Percentiles rank a stretch among this genome's conserved stretches.
phyloP scores from a whole-genome alignment of 768 basidiomycete genomes.

The Psilocybe tampanensis region DNA sequence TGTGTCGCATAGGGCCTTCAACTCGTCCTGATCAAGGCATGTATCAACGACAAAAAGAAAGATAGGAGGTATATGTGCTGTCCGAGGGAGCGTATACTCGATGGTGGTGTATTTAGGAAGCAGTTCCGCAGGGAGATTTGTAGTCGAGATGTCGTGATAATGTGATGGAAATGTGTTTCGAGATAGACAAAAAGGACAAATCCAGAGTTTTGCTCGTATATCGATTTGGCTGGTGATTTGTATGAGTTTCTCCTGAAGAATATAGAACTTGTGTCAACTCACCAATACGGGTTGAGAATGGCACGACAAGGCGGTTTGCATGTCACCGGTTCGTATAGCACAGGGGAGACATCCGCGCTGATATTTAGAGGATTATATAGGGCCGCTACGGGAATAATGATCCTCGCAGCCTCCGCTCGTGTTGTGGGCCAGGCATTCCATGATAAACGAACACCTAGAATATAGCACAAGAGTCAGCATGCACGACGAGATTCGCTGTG shows the following conservation, averaged over 20 bases:
- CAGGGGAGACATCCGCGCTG: conserved; percentile 92
- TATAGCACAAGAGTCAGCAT: not conserved
- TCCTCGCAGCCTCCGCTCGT: conserved; percentile 95
- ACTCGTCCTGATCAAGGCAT: conserved; percentile 92
- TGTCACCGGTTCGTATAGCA: conserved; percentile 96
- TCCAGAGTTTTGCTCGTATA: conserved; percentile 98
- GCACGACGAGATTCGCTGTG: not conserved
- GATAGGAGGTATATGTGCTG: conserved; percentile 90
- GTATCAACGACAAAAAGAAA: conserved; percentile 98
- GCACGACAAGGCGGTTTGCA: conserved; percentile 98
- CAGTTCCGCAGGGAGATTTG: conserved; percentile 94
- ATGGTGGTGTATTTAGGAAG: conserved; percentile 99
- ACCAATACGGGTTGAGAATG: conserved; percentile 98
- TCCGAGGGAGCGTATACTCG: conserved; percentile 96
- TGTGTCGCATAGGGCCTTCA: conserved; percentile 95
- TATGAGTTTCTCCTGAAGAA: no score
- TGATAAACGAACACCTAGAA: conserved; percentile 85
- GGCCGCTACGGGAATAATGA: conserved; percentile 97
- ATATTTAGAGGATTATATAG: conserved; percentile 95
- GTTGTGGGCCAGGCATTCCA: conserved; percentile 99
- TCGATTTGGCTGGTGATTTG: conserved; percentile 82
- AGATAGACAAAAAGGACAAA: conserved; percentile 97
- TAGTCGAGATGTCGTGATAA: conserved; percentile 98
- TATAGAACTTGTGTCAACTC: conserved; percentile 24
- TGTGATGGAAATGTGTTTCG: conserved; percentile 98